A percentile compares a stretch with the other conserved stretches of the same genome.
phyloP scores from a whole-genome alignment of 805 yeast species.

The Ogataea parapolymorpha region DNA sequence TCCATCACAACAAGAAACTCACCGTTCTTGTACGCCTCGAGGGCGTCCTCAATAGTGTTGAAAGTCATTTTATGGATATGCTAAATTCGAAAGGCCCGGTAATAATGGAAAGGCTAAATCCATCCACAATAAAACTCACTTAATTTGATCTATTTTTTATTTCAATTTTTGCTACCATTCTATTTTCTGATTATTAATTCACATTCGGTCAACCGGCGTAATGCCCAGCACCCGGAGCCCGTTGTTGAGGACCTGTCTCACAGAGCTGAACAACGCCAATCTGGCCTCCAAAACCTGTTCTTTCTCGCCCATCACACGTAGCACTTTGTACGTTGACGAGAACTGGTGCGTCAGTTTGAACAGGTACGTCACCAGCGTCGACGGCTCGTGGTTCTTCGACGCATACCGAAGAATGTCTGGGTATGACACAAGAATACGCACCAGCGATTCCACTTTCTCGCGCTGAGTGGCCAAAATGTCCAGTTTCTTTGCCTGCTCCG shows the following conservation, averaged over 20 bases:
- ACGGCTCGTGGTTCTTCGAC: slow-evolving; percentile 81
- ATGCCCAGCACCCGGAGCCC: slow-evolving; percentile 89
- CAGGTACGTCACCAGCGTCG: slow-evolving; percentile 89
- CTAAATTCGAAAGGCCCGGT: no score
- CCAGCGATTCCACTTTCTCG: slow-evolving; percentile 46
- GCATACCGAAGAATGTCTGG: slow-evolving; percentile 89
- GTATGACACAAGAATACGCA: slow-evolving; percentile 80
- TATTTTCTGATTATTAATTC: slow-evolving; percentile 15
- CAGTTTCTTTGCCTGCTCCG: slow-evolving; percentile 31
- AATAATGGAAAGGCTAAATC: no score
- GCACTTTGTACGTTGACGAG: slow-evolving; percentile 90
- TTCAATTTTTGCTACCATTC: background rate
- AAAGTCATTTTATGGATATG: background rate
- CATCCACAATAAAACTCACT: background rate
- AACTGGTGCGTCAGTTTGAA: slow-evolving; percentile 91
- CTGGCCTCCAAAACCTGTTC: slow-evolving; percentile 84
- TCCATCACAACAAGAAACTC: slow-evolving; percentile 95
- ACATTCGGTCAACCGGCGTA: slow-evolving; percentile 99
- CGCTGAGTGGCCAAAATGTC: slow-evolving; percentile 27
- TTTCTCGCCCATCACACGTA: slow-evolving; percentile 97
- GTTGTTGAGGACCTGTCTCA: slow-evolving; percentile 82
- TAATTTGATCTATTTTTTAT: background rate
- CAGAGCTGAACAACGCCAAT: slow-evolving; percentile 84
- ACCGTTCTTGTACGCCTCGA: slow-evolving; percentile 69
- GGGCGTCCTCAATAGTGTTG: slow-evolving; percentile 55